Base-by-base conservation (phyloP, 1,139 yeast species). In the Yamadazyma triangularis region DNA sequence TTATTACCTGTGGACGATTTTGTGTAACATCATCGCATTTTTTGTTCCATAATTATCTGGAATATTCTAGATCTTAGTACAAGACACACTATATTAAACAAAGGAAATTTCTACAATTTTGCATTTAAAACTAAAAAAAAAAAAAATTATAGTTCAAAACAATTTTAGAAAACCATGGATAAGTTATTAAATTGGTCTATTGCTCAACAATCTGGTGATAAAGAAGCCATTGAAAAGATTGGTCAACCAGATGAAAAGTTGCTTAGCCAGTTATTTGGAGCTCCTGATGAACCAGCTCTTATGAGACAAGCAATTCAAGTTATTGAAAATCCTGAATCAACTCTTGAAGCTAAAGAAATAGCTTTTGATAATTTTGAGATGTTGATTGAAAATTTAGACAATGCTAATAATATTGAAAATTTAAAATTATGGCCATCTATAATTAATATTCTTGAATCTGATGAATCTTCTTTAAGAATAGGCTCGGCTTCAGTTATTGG, bases 281-380 rank as follows among this genome's bases (percentile, higher is more conserved):
- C 70, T 8, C 83, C 83, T 16, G 95, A 87, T 60, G 96, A 88
- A 52, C 89, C 94, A 6, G 69, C 86, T 2, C 62, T 84, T 34
- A 89, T 88, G 97, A 77, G 70, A 45, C 81, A 84, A 45, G 75
- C 86, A 20, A 74, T 87, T 53, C 50, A 52, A 8, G 80, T 84
- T 11, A 77, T 85, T 6, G 53, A 60, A n/a, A 70, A 75, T 48
- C 73, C 77, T n/a, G 80, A 76, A 27, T 79, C 79, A 13, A 69
- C 70, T 3, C 49, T 73, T 20, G 91, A 81, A 29, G 71, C 73
- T 48, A 80, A 80, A 44, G 70, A 79, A 36, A 73, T 77, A 11
- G 96, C 97, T 0, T 72, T 89, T 39, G 97, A 91, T 41, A 87
- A 88, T 54, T 82, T 89, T 48, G 96, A 91, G 55, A 87, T 89